Evolutionary conservation across 2,329 filamentous ascomycete species (phyloP).

Genomic region (Paracoccidioides lutzii): DNA sequence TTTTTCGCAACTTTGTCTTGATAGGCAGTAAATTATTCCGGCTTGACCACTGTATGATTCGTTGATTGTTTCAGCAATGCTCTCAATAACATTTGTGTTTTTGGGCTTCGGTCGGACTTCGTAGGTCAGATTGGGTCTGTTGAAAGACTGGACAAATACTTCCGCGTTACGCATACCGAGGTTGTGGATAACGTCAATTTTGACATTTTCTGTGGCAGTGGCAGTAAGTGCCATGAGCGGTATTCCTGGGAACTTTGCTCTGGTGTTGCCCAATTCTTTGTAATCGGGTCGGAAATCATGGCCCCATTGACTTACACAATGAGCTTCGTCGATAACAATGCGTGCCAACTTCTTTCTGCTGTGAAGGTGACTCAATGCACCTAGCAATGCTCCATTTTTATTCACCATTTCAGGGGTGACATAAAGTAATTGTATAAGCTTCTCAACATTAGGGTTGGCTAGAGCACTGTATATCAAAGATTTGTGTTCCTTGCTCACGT

Average conservation of each 20-base stretch:
- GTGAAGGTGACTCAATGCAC: conserved; percentile 56
- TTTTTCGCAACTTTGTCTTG: conserved; percentile 67
- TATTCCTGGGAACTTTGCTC: conserved; percentile 59
- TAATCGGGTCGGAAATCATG: conserved; percentile 97
- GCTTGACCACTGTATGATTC: conserved; percentile 56
- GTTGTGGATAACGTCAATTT: conserved; percentile 80
- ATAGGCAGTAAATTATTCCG: conserved; percentile 89
- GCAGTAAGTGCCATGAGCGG: conserved; percentile 92
- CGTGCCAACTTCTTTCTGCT: conserved; percentile 61
- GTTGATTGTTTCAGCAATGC: conserved; percentile 50
- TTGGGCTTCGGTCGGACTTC: conserved; percentile 64
- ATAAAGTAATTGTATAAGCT: conserved; percentile 75
- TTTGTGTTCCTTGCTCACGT: conserved; percentile 51
- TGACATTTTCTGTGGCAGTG: conserved; percentile 87
- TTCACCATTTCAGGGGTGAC: conserved; percentile 94
- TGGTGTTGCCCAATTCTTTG: conserved; percentile 66
- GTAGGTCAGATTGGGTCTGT: conserved; percentile 87
- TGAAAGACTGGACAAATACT: conserved; percentile 85
- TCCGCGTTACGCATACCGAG: conserved; percentile 69
- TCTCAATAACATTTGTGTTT: conserved; percentile 40
- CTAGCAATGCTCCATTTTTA: conserved; percentile 59
- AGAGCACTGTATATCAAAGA: conserved; percentile 54
- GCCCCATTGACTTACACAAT: conserved; percentile 98
- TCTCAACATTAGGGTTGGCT: conserved; percentile 52
- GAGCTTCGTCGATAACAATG: conserved; percentile 95